Evolutionary conservation across 345 rosid species (phyloP).

Genomic region (Dipteronia sinensis): DNA sequence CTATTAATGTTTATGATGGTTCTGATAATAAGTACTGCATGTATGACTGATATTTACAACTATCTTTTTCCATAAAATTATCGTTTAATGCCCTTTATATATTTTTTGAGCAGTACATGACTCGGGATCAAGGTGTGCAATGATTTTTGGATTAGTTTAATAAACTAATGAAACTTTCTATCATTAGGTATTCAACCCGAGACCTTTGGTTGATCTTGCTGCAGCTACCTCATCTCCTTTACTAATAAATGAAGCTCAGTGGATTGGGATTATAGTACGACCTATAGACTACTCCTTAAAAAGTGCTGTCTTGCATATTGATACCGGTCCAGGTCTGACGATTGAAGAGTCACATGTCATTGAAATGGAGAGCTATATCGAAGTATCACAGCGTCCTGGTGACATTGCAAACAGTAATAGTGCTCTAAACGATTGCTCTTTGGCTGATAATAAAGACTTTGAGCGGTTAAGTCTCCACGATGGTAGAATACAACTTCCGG

Average conservation of each 20-base stretch:
- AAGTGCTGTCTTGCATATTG: conserved; percentile 86
- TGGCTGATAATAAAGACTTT: conserved; percentile 43
- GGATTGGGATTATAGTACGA: conserved; percentile 77
- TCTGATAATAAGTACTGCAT: not conserved
- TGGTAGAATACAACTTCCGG: conserved; percentile 77
- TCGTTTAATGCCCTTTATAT: not conserved
- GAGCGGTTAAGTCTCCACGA: conserved; percentile 60
- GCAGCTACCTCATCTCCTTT: conserved; percentile 86
- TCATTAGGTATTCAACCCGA: conserved; percentile 77
- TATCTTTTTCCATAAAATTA: not conserved
- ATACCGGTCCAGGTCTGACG: conserved; percentile 94
- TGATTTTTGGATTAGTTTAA: conserved; percentile 19
- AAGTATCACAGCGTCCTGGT: conserved; percentile 32
- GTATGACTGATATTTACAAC: not conserved
- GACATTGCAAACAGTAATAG: conserved; percentile 28
- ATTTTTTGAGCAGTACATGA: not conserved
- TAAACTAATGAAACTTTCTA: conserved; percentile 28
- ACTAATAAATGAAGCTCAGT: conserved; percentile 89
- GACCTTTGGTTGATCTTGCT: conserved; percentile 94
- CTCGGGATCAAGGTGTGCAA: conserved; percentile 5
- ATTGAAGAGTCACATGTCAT: conserved; percentile 72
- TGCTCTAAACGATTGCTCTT: conserved; percentile 34
- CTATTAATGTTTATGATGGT: not conserved
- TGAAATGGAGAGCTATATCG: conserved; percentile 76
- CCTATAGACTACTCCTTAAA: conserved; percentile 84